Base-by-base conservation (phyloP, 2,329 filamentous ascomycete species). In the Neurospora sp. region DNA sequence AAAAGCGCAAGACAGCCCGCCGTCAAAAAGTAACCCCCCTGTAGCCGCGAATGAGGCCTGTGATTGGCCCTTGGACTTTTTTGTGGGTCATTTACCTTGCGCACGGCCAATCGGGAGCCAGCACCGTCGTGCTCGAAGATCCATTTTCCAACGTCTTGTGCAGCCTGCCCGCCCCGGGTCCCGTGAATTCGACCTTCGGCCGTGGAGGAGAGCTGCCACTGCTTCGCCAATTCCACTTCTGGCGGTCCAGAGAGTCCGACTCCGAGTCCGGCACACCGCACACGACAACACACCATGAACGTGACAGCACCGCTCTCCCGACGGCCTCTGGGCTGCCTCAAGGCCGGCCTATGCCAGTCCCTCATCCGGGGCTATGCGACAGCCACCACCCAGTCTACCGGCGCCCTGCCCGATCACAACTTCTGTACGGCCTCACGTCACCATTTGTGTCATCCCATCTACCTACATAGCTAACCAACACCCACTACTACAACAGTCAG, bases 311-410 rank as follows among this genome's bases (percentile, higher is more conserved):
- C 85, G 71, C 77, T 85, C 77, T 72, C 70, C 66, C 81, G 87
- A 81, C 89, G 91, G 86, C 90, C 91, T 72, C 80, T 92, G 77
- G 87, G 88, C 84, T 90, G 88, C 81, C 87, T 92, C 78, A 92
- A 91, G 81, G 83, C 87, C 38, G 81, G 87, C 43, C 78, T 93
- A 75, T 84, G 89, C 73, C 84, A 87, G 77, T 75, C 81, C 15
- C 74, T 80, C 52, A 75, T 77, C 70, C 80, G 89, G 74, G 67
- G 79, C 76, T 72, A 74, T 69, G 52, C 71, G 68, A 66, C 68
- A 71, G 23, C 73, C 40, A 70, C 73, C 46, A 68, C 73, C 75
- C 42, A 28, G 66, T 23, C 38, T 58, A 58, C 66, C 19, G 15
- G 33, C 33, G 19, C 67, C 39, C 69, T 69, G 19, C 73, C 70